phyloP scores from a whole-genome alignment of 495 filamentous ascomycete species.

The Wilcoxina mikolae region DNA sequence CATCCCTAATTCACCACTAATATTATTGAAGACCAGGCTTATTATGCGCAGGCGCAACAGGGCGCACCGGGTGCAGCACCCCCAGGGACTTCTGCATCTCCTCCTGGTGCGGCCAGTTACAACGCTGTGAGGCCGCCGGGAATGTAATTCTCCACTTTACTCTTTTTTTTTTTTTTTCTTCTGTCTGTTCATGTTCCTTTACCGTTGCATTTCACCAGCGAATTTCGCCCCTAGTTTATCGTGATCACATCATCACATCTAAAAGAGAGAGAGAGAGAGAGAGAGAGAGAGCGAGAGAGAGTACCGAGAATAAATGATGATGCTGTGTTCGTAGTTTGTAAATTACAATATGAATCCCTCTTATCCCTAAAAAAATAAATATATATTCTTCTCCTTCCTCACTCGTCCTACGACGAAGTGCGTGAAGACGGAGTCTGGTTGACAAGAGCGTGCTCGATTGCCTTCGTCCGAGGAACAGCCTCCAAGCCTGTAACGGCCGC shows the following conservation, averaged over 20 bases:
- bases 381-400: background rate
- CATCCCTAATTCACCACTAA: background rate
- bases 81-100: conserved; percentile 14
- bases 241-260: no score
- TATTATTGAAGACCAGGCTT: conserved; percentile 18
- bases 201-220: background rate
- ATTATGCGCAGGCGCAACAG: conserved; percentile 20
- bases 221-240: background rate
- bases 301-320: background rate
- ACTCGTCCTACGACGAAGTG: background rate
- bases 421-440: conserved; percentile 2
- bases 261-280: no score
- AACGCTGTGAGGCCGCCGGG: conserved; percentile 17
- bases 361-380: background rate
- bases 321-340: background rate
- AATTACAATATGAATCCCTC: background rate
- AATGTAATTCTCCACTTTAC: background rate
- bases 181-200: background rate
- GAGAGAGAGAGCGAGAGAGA: background rate
- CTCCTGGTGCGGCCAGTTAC: conserved; percentile 19
- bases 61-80: conserved; percentile 20
- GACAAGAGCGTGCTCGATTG: conserved; percentile 21
- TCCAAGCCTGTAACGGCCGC: conserved; percentile 11
- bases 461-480: conserved; percentile 23
- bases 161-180: background rate